Evolutionary conservation across 495 filamentous ascomycete genomes (phyloP), one percentile per base, ranked within the genome.

Genomic region (Penicillium turbatum): DNA sequence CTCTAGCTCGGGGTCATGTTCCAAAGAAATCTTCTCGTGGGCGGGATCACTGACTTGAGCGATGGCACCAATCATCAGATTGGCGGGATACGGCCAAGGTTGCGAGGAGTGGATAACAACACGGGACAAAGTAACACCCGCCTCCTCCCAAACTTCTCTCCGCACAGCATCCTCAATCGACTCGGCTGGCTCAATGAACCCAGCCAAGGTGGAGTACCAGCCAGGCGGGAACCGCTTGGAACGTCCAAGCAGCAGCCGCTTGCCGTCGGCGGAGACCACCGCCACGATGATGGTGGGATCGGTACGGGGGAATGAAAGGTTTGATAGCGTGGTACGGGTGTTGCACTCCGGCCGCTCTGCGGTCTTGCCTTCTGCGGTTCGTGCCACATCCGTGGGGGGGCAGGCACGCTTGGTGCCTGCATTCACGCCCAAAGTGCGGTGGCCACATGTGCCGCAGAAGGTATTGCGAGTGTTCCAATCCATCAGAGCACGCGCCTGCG

Each of bases 221-320:
- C 83, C 72, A 3, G 81, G 77, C 1, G 93, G 93, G 81, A 86
- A 97, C 24, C 88, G 79, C 63, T 86, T 87, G 60, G 87, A 82
- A 3, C 93, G 86, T 29, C 93, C 93, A 0, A 98, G 86, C 3
- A 97, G 82, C 13, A 97, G 63, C 26, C 85, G 82, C 59, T 83
- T 80, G 31, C 82, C 83, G 61, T 92, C 86, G 36, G 80, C 70
- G 37, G 85, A 90, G 35, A 97, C 76, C 12, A 96, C 83, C 2
- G 92, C 95, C 77, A 95, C 90, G 68, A 98, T 97, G 53, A 97
- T 86, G 5, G 90, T 96, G 3, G 92, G 92, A 65, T 97, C 92
- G 9, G 92, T 96, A 37, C 95, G 88, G 9, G 93, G 93, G 78
- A 98, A 98, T 51, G 77, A 82, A 43, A 95, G 76, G 73, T 96